Evolutionary conservation across 2,329 filamentous ascomycete species (phyloP).

Genomic region (Stylonectria norvegica): DNA sequence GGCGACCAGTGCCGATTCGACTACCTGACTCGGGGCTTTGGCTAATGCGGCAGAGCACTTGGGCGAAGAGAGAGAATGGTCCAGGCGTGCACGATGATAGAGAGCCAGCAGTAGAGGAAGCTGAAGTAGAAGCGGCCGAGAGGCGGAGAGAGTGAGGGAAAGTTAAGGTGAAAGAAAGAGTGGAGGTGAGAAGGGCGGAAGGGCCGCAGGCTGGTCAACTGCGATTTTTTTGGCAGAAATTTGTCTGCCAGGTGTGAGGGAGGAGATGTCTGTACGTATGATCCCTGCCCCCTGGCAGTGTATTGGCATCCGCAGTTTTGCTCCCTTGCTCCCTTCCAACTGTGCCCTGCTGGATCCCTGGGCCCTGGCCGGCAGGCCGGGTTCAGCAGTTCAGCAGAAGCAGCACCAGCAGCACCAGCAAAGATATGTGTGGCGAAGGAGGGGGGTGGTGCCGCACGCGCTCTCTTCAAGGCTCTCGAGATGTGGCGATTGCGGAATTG

Average conservation of each 20-base stretch:
- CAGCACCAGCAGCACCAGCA: slow-evolving; percentile 12
- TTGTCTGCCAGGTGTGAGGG: slow-evolving; percentile 15
- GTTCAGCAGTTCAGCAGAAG: too few relatives aligned
- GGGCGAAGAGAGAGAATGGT: slow-evolving; percentile 17
- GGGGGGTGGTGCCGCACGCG: slow-evolving; percentile 6
- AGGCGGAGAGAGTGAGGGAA: slow-evolving; percentile 3
- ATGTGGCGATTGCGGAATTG: slow-evolving; percentile 17
- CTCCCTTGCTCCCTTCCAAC: slow-evolving; percentile 11
- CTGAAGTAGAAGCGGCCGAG: slow-evolving; percentile 6
- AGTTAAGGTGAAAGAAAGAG: slow-evolving; percentile 14
- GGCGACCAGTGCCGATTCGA: slow-evolving; percentile 32
- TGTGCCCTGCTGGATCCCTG: slow-evolving; percentile 19
- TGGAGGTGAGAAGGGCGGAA: slow-evolving; percentile 21
- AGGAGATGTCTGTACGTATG: slow-evolving; percentile 21
- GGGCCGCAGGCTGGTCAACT: slow-evolving; percentile 16
- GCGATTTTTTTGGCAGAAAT: slow-evolving; percentile 18
- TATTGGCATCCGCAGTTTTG: too few relatives aligned
- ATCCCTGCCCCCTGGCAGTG: slow-evolving; percentile 25
- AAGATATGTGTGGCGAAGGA: slow-evolving; percentile 28
- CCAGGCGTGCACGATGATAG: neutral
- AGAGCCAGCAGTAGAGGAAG: slow-evolving; percentile 8
- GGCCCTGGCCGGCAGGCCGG: slow-evolving; percentile 18
- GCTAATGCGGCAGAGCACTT: slow-evolving; percentile 30
- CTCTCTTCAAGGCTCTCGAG: slow-evolving; percentile 2
- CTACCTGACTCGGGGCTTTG: slow-evolving; percentile 31